phyloP scores from a whole-genome alignment of 2,329 filamentous ascomycete species.

The Elsinoe arachidis region DNA sequence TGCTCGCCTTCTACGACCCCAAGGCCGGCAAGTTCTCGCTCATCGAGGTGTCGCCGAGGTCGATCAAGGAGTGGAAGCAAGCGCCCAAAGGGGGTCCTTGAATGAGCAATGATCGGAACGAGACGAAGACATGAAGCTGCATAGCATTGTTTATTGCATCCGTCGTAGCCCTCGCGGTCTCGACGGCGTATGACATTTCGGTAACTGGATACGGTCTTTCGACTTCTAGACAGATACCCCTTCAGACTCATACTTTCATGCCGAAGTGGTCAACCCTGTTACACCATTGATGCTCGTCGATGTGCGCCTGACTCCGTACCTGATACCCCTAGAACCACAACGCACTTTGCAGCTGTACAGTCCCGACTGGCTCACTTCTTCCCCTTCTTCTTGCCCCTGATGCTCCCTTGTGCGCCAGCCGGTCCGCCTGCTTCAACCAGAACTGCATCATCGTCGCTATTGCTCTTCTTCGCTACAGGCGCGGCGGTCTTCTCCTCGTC shows the following conservation, averaged over 20 bases:
- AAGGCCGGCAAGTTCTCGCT: slow-evolving; percentile 30
- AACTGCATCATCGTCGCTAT: slow-evolving; percentile 65
- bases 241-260: not conserved
- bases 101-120: slow-evolving; percentile 16
- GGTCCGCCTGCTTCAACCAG: slow-evolving; percentile 59
- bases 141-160: slow-evolving; percentile 13
- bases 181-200: slow-evolving; percentile 4
- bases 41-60: slow-evolving; percentile 23
- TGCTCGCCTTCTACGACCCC: slow-evolving; percentile 39
- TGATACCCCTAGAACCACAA: not conserved
- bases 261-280: not conserved
- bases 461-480: slow-evolving; percentile 22
- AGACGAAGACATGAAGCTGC: slow-evolving; percentile 4
- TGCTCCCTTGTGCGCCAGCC: slow-evolving; percentile 32
- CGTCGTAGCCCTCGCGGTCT: not conserved
- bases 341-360: not conserved
- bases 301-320: not conserved
- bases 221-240: slow-evolving; percentile 13
- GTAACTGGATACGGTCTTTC: slow-evolving; percentile 1
- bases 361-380: slow-evolving; percentile 39
- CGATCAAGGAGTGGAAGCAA: slow-evolving; percentile 30
- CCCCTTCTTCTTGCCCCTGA: slow-evolving; percentile 54
- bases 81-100: slow-evolving; percentile 31
- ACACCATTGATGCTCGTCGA: not conserved
- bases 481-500: slow-evolving; percentile 44